phyloP scores from a whole-genome alignment of 495 filamentous ascomycete genomes.

The Tuber borchii region DNA sequence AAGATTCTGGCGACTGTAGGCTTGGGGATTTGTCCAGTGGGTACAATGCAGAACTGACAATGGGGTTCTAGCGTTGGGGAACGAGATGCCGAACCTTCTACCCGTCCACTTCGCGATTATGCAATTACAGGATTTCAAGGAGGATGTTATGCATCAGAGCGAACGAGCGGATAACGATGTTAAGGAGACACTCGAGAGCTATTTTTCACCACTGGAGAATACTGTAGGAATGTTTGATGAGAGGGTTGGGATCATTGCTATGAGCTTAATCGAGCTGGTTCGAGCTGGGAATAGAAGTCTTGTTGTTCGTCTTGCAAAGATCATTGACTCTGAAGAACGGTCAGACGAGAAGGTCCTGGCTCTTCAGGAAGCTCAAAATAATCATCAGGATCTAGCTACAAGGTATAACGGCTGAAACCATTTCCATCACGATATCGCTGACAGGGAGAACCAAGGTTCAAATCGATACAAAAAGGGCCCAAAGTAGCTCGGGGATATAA shows the following conservation, averaged over 20 bases:
- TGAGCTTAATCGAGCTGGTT: constrained; percentile 82
- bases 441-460: constrained; percentile 55
- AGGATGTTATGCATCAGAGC: constrained; percentile 94
- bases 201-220: constrained; percentile 79
- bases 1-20: constrained; percentile 66
- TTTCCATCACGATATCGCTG: background rate
- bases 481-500: constrained; percentile 94
- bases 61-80: constrained; percentile 43
- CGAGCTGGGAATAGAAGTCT: constrained; percentile 76
- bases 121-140: constrained; percentile 81
- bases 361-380: constrained; percentile 85
- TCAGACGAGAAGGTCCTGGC: constrained; percentile 85
- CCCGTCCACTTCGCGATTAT: constrained; percentile 85
- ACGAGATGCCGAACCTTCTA: constrained; percentile 88
- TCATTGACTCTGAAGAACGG: constrained; percentile 93
- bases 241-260: constrained; percentile 76
- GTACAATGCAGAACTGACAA: constrained; percentile 10
- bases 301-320: constrained; percentile 81
- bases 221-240: constrained; percentile 92
- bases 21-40: constrained; percentile 31
- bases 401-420: constrained; percentile 18
- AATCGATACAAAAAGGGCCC: constrained; percentile 84
- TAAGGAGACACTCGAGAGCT: constrained; percentile 73
- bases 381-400: constrained; percentile 86
- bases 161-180: constrained; percentile 63